These are phyloP conservation scores for Cladophialophora chaetospira DNA, from an alignment of 2,329 filamentous ascomycete species.

Conservation along the genomic window DNA sequence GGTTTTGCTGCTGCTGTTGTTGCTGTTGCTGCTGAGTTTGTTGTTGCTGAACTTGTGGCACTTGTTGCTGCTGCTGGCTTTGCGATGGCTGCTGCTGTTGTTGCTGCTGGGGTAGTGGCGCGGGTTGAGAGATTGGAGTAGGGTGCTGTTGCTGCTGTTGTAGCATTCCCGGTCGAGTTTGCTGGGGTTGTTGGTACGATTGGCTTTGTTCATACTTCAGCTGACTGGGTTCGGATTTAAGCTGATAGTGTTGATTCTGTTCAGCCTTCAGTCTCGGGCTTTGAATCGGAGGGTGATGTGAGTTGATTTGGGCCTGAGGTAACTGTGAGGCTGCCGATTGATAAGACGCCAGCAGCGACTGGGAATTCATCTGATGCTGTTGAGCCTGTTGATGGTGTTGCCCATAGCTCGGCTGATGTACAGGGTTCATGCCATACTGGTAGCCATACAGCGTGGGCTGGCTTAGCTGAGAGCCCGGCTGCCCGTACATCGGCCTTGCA, in stretches of 20 bases:
- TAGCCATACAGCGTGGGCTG: conserved; percentile 81
- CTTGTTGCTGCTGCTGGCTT: conserved; percentile 58
- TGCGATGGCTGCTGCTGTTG: conserved; percentile 55
- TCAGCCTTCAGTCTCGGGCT: conserved; percentile 52
- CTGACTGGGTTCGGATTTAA: conserved; percentile 44
- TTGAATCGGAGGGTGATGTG: conserved; percentile 56
- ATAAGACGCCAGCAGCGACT: conserved; percentile 56
- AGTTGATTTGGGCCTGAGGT: conserved; percentile 45
- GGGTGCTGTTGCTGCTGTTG: conserved; percentile 40
- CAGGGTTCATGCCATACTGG: conserved; percentile 54
- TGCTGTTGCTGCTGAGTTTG: conserved; percentile 60
- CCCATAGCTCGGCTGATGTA: conserved; percentile 60
- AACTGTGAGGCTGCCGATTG: conserved; percentile 47
- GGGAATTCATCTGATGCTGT: conserved; percentile 58
- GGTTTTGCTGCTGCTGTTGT: conserved; percentile 35
- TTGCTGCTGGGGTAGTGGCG: conserved; percentile 61
- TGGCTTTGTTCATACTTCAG: conserved; percentile 49
- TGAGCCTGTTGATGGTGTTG: conserved; percentile 57
- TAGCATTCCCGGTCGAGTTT: conserved; percentile 2
- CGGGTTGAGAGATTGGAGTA: conserved; percentile 40
- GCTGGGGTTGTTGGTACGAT: conserved; percentile 53
- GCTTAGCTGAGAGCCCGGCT: conserved; percentile 75
- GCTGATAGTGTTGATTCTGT: conserved; percentile 30
- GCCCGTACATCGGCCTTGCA: conserved; percentile 76
- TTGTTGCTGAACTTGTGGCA: conserved; percentile 38